Evolutionary conservation across 176 grass and related monocot genomes (phyloP), one percentile per base, ranked within the genome.

Genomic region (Paspalum notatum): DNA sequence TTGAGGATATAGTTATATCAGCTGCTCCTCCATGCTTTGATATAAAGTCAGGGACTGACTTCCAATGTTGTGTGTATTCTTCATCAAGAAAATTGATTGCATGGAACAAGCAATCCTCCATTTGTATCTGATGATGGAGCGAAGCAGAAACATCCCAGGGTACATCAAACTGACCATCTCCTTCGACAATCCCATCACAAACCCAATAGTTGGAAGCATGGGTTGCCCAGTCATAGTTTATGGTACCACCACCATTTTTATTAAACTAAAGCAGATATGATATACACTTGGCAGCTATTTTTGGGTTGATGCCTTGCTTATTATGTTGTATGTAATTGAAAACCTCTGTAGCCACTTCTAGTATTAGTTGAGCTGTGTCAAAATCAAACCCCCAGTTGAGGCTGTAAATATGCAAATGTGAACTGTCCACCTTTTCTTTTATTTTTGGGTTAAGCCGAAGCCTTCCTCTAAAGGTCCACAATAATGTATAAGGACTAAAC

Each of bases 11-110:
- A 32, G 3, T 32, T 32, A 32, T 32, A 32, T 32, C 32, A 32
- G 1, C 3, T 32, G 32, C 32, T 32, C 32, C 32, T 32, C 32
- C 32, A 32, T 3, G 1, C 32, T 32, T 3, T 2, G 32, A 32
- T 32, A 32, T 32, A 32, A n/a, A n/a, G n/a, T n/a, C 32, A 3
- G 32, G 32, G 32, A 32, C 32, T 32, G 32, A 32, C 32, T 32
- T 32, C 32, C 32, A 32, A 32, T 2, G 32, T 32, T 32, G 2
- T 32, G 3, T 32, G 3, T 32, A 32, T 32, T 32, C 2, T 2
- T 5, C 0, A 24, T 2, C 61, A 42, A 37, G 16, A 7, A 0
- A 0, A 0, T 20, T 21, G 0, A n/a, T 0, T 4, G 0, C 39
- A 14, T 22, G 4, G n/a, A 1, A 26, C 2, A n/a, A 52, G 45